Evolutionary conservation across 306 rosid genomes (phyloP), one percentile per base, ranked within the genome.

Genomic region (Coriaria nepalensis): DNA sequence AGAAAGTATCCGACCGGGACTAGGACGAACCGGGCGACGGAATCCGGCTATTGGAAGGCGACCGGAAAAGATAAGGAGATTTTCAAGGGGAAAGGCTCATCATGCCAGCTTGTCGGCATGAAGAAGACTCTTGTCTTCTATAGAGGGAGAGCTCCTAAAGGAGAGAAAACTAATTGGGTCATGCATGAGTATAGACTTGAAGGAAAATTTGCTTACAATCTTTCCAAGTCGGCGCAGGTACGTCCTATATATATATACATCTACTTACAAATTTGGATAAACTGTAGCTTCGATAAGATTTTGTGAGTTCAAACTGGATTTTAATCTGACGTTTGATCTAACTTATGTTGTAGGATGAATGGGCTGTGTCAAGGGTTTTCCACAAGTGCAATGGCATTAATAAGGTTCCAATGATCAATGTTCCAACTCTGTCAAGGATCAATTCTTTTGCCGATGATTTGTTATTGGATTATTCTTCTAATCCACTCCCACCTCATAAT

Each of bases 51-150:
- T 51, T 90, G 98, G 98, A 90, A 90, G 53, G 98, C 98, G 9
- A 90, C 98, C 0, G 98, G 98, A 4, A 90, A 90, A 60, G 98
- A 90, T 9, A 75, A 63, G 10, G 95, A 85, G 63, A 82, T 90
- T 48, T 79, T 12, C 76, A 20, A 75, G 68, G 59, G 79, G 79
- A 5, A 78, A 71, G 57, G 59, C 63, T 0, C 73, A 67, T 46
- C 84, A 84, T 9, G 92, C 75, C 8, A 95, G 98, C 84, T 90
- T 9, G 92, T 78, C 8, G 98, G 98, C 32, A 85, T 90, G 98
- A 90, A 90, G 78, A 90, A 90, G 61, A 90, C 98, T 20, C 85
- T 90, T 8, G 98, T 85, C 11, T 90, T 90, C 70, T 90, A 90
- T 45, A 71, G 10, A 67, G 98, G 98, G 8, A 77, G 98, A 75